Percentiles rank a stretch among this genome's conserved stretches.
These are phyloP conservation scores for Penicillium expansum DNA, from an alignment of 2,329 filamentous ascomycete genomes.

Conservation along the genomic window DNA sequence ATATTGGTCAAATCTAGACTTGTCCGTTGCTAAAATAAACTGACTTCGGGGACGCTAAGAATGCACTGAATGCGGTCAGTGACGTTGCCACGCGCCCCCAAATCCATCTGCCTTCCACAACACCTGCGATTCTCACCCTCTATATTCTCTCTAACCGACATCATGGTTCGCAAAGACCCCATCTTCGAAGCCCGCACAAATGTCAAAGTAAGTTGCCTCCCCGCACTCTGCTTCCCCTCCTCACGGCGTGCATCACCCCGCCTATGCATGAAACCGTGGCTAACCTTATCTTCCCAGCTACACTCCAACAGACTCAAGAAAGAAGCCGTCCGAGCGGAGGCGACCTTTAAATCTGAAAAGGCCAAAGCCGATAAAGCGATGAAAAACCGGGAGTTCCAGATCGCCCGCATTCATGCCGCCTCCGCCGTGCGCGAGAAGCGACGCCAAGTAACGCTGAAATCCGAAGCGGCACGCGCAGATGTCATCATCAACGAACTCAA, in stretches of 20 bases:
- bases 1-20: background rate
- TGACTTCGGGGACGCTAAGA: conserved; percentile 6
- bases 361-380: conserved; percentile 49
- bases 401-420: conserved; percentile 49
- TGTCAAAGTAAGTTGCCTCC: conserved; percentile 36
- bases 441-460: conserved; percentile 45
- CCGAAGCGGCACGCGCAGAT: conserved; percentile 48
- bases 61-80: conserved; percentile 26
- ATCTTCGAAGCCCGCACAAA: conserved; percentile 45
- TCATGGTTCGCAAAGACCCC: conserved; percentile 42
- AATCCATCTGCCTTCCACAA: conserved; percentile 3
- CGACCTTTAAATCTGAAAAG: conserved; percentile 48
- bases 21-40: conserved; percentile 1
- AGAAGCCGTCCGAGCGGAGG: conserved; percentile 47
- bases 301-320: conserved; percentile 50
- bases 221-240: background rate
- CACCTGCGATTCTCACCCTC: background rate
- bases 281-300: conserved; percentile 31
- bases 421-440: conserved; percentile 48
- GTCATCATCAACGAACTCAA: conserved; percentile 51
- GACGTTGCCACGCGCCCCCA: conserved; percentile 26
- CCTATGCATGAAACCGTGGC: background rate
- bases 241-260: background rate
- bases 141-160: conserved; percentile 12
- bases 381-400: conserved; percentile 49